These are phyloP conservation scores for Scenedesmus sp. DNA, from an alignment of 163 green algal species.

Conservation along the genomic window DNA sequence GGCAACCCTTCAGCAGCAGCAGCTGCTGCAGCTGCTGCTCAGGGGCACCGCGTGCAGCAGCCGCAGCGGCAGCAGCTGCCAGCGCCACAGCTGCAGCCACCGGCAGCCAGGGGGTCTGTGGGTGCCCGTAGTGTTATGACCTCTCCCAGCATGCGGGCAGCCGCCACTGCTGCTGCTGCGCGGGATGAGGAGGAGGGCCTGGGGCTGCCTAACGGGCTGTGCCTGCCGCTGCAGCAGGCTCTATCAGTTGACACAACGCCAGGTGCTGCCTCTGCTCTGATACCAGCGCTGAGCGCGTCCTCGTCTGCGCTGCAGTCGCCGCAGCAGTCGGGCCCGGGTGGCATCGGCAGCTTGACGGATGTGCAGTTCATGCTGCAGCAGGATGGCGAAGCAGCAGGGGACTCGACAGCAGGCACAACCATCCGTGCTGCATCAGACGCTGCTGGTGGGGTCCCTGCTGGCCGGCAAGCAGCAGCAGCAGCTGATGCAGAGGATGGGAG, in stretches of 20 bases:
- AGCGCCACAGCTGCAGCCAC: background rate
- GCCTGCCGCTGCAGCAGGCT: slow-evolving; percentile 37
- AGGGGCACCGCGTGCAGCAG: background rate
- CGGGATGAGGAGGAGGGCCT: slow-evolving; percentile 33
- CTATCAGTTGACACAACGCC: background rate
- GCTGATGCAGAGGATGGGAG: background rate
- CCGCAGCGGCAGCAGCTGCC: background rate
- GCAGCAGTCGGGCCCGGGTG: background rate
- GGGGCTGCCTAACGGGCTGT: slow-evolving; percentile 33
- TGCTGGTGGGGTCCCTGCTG: background rate
- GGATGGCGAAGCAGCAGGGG: background rate
- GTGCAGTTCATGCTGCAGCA: background rate
- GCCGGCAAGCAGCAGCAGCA: background rate
- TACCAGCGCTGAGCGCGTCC: background rate
- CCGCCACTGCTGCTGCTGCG: slow-evolving; percentile 18
- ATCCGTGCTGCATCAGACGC: background rate
- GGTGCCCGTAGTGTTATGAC: background rate
- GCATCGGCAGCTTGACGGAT: slow-evolving; percentile 16
- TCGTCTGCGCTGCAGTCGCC: background rate
- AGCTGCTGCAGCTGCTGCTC: background rate
- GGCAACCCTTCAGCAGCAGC: background rate
- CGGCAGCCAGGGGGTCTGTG: too few relatives aligned
- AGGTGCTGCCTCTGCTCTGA: background rate
- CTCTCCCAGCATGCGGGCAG: slow-evolving; percentile 24
- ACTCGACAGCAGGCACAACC: background rate